Evolutionary conservation across 176 grass and related monocot genomes (phyloP).

Genomic region (Oryza australiensis): DNA sequence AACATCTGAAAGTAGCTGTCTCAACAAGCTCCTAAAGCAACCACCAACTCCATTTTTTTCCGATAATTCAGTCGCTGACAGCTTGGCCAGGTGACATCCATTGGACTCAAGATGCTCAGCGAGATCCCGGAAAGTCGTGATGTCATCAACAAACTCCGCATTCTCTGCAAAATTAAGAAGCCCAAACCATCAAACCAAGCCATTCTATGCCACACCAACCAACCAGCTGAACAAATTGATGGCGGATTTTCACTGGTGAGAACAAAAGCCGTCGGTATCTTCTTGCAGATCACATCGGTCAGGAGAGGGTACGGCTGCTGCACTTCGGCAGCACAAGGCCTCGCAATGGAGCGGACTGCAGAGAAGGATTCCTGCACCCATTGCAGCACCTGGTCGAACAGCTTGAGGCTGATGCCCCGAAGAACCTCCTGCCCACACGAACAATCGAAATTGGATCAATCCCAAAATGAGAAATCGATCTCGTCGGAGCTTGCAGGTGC

Average conservation of each 20-base stretch:
- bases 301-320: conserved; percentile 67
- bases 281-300: conserved; percentile 64
- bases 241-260: conserved; percentile 58
- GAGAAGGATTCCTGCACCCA: conserved; percentile 74
- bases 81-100: conserved; percentile 65
- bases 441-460: background rate
- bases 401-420: conserved; percentile 68
- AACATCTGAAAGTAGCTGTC: conserved; percentile 62
- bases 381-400: conserved; percentile 78
- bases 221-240: conserved; percentile 17
- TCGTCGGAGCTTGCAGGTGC: background rate
- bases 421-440: conserved; percentile 57
- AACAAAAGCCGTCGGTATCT: conserved; percentile 66
- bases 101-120: conserved; percentile 57
- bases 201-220: background rate
- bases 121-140: conserved; percentile 75
- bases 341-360: conserved; percentile 19
- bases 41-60: conserved; percentile 59
- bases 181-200: conserved; percentile 5
- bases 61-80: conserved; percentile 64
- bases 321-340: conserved; percentile 42
- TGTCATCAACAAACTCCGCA: conserved; percentile 80
- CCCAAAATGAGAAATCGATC: background rate
- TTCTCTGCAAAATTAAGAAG: conserved; percentile 63
- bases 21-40: conserved; percentile 76